Base-by-base conservation (phyloP, 352 stramenopile species). In the Globisporangium nodosum region DNA sequence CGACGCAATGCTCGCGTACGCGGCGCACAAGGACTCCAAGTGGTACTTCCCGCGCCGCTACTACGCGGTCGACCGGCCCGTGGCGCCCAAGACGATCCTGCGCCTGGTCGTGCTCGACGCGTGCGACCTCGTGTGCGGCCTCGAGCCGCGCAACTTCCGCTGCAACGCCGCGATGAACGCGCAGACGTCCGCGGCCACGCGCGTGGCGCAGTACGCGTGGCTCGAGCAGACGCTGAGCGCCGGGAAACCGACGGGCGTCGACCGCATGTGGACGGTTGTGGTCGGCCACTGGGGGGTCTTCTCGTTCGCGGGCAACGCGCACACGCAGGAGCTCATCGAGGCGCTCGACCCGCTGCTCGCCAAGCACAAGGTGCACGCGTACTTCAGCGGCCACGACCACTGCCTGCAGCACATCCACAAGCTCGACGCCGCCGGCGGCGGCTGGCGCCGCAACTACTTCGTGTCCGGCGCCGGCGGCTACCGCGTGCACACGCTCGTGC, bases 351-450 rank as follows among this genome's bases (percentile, higher is more conserved):
- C 85, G 39, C 58, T 95, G 49, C 59, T 95, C 11, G 70, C 81
- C 40, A 91, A 90, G 68, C 79, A 95, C 66, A 78, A 84, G 8
- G 85, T 95, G 12, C 81, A 95, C 56, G 84, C 83, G 43, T 95
- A 95, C 66, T 92, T 95, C 57, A 95, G 81, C 46, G 85, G 85
- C 49, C 85, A 95, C 55, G 85, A 95, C 62, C 85, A 95, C 65
- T 88, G 70, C 49, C 76, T 93, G 68, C 79, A 95, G 64, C 85
- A 95, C 65, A 73, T 94, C 37, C 77, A 73, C 45, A 82, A 85
- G 48, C 45, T 69, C 37, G 73, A 78, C 31, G 61, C 54, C 6
- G 18, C 30, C 0, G 18, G 11, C 2, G 55, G 74, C 31, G 62
- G 63, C 3, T 81, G 74, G 54, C 60, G 68, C 18, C 79, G 81